phyloP scores from a whole-genome alignment of 495 filamentous ascomycete species.

The Pseudomonodictys pantanalensis region DNA sequence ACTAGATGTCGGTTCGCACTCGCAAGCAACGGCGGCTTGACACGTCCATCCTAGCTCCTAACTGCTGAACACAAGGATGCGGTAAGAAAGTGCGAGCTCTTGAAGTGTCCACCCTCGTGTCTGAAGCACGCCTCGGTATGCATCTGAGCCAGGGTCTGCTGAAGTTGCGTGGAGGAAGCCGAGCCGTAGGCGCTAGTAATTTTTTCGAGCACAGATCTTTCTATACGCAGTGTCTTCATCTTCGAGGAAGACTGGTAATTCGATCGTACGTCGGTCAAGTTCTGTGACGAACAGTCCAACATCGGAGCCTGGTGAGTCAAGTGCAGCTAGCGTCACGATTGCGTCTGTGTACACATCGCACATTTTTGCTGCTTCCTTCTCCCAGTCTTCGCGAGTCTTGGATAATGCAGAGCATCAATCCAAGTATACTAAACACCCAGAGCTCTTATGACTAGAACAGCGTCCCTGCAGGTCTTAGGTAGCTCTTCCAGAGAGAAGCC shows the following conservation, averaged over 20 bases:
- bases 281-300: neutral
- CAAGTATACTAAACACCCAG: neutral
- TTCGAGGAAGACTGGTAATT: neutral
- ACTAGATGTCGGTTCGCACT: neutral
- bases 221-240: neutral
- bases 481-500: neutral
- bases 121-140: neutral
- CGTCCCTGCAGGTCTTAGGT: neutral
- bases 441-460: neutral
- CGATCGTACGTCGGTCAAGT: neutral
- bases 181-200: neutral
- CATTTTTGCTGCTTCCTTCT: constrained; percentile 2
- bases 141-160: neutral
- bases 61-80: neutral
- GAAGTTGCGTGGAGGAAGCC: neutral
- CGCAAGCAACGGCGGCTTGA: neutral
- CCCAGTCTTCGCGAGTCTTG: constrained; percentile 1
- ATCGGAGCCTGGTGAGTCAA: neutral
- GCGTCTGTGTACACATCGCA: neutral
- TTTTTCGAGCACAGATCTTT: neutral
- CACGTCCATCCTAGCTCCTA: neutral
- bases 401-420: neutral
- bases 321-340: neutral
- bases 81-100: neutral
- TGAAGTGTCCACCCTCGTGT: neutral